Evolutionary conservation across 306 rosid species (phyloP), one percentile per base, ranked within the genome.

Genomic region (Vigna nakashimae): DNA sequence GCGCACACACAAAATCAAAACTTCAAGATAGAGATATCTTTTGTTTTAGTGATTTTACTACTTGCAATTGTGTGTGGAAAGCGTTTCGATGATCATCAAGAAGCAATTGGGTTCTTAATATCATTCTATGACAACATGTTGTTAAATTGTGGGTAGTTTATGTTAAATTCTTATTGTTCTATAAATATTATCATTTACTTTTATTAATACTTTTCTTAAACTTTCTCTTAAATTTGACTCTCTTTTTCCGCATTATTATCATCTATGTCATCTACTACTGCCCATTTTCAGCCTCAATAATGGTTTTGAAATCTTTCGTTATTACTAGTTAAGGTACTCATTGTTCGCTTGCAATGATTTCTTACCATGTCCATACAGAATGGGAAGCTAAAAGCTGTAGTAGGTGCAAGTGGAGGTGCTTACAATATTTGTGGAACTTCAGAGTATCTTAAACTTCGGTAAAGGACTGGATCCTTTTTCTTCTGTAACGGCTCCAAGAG

Each of bases 381-480:
- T 72, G 86, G 84, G 52, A 82, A 86, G 52, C 75, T 94, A 77
- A 88, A 87, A 79, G 97, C 88, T 20, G 97, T 83, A 52, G 83
- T 83, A 11, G 97, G 97, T 69, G 97, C 97, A 65, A 94, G 94
- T 79, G 97, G 94, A 28, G 94, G 98, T 76, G 43, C 17, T 53
- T 57, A 56, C 79, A 92, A 92, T 77, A 88, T 94, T 83, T 84
- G 84, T 14, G 94, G 83, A 69, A 89, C 89, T 73, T 76, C 90
- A 57, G 89, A 90, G 79, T 89, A 92, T 69, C 70, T 94, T 78
- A 92, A 94, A 94, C 84, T 92, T 94, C 78, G 86, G 84, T 63
- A 89, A 75, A 83, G 88, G 90, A 89, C 60, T 89, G 93, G 88
- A 83, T 83, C 96, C 98, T 42, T 43, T 92, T 60, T 78, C 91